Base-by-base conservation (phyloP, 1,139 yeast species). In the Pneumocystis sp. region DNA sequence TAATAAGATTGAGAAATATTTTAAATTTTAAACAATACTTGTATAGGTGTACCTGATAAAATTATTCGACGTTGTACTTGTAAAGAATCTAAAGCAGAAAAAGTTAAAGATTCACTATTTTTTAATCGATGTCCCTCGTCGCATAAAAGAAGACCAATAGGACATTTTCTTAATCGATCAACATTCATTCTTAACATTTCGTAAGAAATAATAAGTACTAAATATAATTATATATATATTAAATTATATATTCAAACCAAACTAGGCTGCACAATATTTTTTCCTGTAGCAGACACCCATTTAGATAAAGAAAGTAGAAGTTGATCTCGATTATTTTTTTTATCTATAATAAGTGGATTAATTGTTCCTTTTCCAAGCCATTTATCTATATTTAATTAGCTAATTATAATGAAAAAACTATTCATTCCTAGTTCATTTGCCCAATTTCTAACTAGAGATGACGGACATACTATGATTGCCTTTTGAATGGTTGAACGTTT, bases 121-220 rank as follows among this genome's bases (percentile, higher is more conserved):
- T 93, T 93, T 71, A 93, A 80, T 67, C 98, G 80, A 75, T 93
- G 99, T 8, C 98, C 99, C 76, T 93, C 99, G 73, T 93, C 99
- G 4, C 97, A 96, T 60, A 93, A 77, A 78, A 93, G 79, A 60
- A 93, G 78, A 0, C 99, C 99, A 42, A 93, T 86, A 70, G 89
- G 93, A 15, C 95, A 84, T 34, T 85, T 85, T 21, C 85, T 84
- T 64, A 93, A 78, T 67, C 84, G 85, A 45, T 83, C 91, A 4
- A 89, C 89, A 74, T 95, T 90, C 70, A 96, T 80, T 71, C 99
- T 80, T 65, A 93, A 78, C 0, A 98, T 93, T 73, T 93, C 99
- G 76, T 93, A 93, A 1, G 97, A 89, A n/a, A 95, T 89, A 66
- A 93, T 93, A 65, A 93, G 78, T 0, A 91, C 97, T 12, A 10